Evolutionary conservation across 345 rosid species (phyloP), one percentile per base, ranked within the genome.

Genomic region (Salix arbutifolia): DNA sequence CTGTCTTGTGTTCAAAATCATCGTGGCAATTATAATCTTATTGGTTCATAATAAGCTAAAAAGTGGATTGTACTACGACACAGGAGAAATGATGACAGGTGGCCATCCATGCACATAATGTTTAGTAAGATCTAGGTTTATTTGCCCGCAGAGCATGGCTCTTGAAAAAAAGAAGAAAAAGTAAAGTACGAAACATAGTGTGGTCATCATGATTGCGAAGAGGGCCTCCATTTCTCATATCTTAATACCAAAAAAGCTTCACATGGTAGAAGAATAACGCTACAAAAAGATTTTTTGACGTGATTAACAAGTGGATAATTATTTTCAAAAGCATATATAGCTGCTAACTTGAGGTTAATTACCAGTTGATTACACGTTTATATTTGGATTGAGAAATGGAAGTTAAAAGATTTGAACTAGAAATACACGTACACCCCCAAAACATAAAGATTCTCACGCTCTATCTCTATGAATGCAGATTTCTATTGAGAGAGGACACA

Each of bases 221-320:
- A 44, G n/a, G 70, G 44, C 14, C 62, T 58, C 62, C 26, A 58
- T n/a, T 58, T 9, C 62, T n/a, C 62, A 58, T 10, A 23, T n/a
- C 62, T 23, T 23, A 23, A n/a, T 3, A 4, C 16, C 13, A 58
- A 9, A 38, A 80, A 80, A 79, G 81, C 72, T 76, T 79, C 81
- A 67, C 84, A 73, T 79, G 83, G 68, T 50, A 67, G 48, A 71
- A 79, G 75, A 74, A 79, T 70, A 76, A 75, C 35, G 76, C 77
- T 62, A 14, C 64, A 52, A 64, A 73, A 68, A 69, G 78, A 64
- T 33, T 33, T 28, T 33, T 33, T 33, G 37, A 33, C 37, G 37
- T 5, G 37, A 33, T 33, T 33, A 33, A 5, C 37, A 33, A 33
- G 37, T 33, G 37, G 37, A 33, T 33, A 33, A 5, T 33, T 33